Evolutionary conservation across 1,284 basidiomycete genomes (phyloP).

Genomic region (Ganoderma resinaceum): DNA sequence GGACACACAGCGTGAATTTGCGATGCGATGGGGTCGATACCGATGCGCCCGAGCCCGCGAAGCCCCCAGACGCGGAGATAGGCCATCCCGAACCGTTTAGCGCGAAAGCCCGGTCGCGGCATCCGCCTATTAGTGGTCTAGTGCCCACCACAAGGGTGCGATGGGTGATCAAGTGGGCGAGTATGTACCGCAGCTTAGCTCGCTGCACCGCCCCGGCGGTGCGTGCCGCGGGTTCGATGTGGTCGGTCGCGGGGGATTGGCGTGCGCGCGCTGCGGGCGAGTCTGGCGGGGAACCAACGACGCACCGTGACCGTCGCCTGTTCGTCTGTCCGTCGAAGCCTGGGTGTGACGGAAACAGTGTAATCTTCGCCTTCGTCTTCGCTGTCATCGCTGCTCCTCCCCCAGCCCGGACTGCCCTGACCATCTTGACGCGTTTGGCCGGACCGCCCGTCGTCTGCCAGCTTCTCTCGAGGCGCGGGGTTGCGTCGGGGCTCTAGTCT

Average conservation of each 20-base stretch:
- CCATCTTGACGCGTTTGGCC: background rate
- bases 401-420: background rate
- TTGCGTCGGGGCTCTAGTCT: background rate
- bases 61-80: constrained; percentile 2
- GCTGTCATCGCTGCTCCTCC: background rate
- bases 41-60: constrained; percentile 3
- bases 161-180: constrained; percentile 4
- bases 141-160: background rate
- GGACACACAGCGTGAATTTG: background rate
- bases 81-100: background rate
- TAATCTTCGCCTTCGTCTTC: background rate
- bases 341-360: background rate
- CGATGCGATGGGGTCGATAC: constrained; percentile 2
- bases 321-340: background rate
- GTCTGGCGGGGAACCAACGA: background rate
- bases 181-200: constrained; percentile 4
- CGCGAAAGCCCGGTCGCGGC: constrained; percentile 7
- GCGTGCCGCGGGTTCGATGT: background rate
- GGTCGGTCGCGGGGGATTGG: background rate
- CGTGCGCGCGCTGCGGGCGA: background rate
- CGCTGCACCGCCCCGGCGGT: background rate
- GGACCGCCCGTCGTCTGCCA: background rate
- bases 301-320: background rate
- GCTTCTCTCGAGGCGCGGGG: background rate
- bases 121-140: background rate